A percentile compares a stretch with the other conserved stretches of the same genome.
Evolutionary conservation across 352 stramenopile genomes (phyloP).

Genomic region (Phytophthora rubi): DNA sequence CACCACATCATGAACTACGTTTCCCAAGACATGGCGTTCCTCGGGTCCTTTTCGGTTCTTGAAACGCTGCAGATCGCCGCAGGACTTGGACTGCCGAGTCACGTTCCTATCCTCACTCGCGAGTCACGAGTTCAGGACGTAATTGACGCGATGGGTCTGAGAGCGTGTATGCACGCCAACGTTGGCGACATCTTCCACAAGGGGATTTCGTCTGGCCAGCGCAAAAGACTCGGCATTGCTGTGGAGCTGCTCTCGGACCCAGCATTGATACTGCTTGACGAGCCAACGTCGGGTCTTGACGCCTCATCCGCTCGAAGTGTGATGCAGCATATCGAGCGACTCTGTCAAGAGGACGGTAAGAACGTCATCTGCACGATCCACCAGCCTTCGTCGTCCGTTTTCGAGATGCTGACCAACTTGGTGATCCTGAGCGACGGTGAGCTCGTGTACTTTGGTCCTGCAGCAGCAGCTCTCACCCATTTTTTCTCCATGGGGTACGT

Average conservation of each 20-base stretch:
- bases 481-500: constrained; percentile 58
- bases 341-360: constrained; percentile 56
- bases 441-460: constrained; percentile 89
- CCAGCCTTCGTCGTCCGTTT: constrained; percentile 83
- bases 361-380: constrained; percentile 88
- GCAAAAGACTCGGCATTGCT: constrained; percentile 93
- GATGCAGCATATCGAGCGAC: constrained; percentile 74
- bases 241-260: constrained; percentile 94
- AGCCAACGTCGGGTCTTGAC: constrained; percentile 93
- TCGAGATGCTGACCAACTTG: constrained; percentile 73
- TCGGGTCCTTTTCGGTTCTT: constrained; percentile 71
- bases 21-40: constrained; percentile 60
- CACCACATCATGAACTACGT: constrained; percentile 70
- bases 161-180: constrained; percentile 55
- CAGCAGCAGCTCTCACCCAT: constrained; percentile 55
- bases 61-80: constrained; percentile 74
- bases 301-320: constrained; percentile 88
- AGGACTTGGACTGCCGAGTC: constrained; percentile 50
- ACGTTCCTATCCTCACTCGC: constrained; percentile 47
- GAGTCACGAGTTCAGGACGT: constrained; percentile 68
- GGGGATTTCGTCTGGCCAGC: constrained; percentile 88
- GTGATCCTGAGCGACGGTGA: constrained; percentile 72
- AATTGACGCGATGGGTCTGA: constrained; percentile 75
- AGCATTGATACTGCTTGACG: constrained; percentile 95
- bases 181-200: constrained; percentile 89